These are phyloP conservation scores for Dryadomyces quercus-mongolicae DNA, from an alignment of 2,329 filamentous ascomycete species.

Conservation along the genomic window DNA sequence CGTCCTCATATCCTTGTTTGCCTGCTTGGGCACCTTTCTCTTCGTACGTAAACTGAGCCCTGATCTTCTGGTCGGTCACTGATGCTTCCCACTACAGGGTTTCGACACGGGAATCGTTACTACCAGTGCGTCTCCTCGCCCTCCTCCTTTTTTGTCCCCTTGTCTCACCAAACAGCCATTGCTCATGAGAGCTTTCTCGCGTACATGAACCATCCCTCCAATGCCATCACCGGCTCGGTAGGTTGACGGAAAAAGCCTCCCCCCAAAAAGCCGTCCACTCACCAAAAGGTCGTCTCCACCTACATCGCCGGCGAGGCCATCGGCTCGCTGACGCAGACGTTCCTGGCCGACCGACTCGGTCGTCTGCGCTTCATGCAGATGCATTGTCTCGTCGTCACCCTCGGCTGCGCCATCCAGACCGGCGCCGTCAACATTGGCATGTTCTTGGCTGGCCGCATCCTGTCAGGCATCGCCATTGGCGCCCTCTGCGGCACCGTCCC, in stretches of 20 bases:
- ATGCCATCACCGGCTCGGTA: not conserved
- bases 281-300: not conserved
- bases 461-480: constrained; percentile 13
- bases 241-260: too few relatives aligned
- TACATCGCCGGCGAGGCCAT: not conserved
- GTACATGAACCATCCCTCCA: not conserved
- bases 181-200: not conserved
- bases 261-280: not conserved
- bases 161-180: not conserved
- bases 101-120: not conserved
- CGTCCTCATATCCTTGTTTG: not conserved
- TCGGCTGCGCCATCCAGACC: constrained; percentile 7
- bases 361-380: constrained; percentile 21
- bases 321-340: not conserved
- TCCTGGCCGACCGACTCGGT: constrained; percentile 16
- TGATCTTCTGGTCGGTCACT: not conserved
- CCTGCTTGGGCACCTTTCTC: not conserved
- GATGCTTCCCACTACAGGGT: not conserved
- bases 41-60: not conserved
- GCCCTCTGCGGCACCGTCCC: constrained; percentile 14
- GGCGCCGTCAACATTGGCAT: constrained; percentile 20
- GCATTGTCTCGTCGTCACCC: constrained; percentile 21
- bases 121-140: not conserved
- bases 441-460: constrained; percentile 14
- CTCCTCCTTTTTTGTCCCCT: not conserved